Percentiles rank a stretch among this genome's conserved stretches.
These are phyloP conservation scores for Hypomyces rosellus DNA, from an alignment of 2,329 filamentous ascomycete species.

Conservation along the genomic window DNA sequence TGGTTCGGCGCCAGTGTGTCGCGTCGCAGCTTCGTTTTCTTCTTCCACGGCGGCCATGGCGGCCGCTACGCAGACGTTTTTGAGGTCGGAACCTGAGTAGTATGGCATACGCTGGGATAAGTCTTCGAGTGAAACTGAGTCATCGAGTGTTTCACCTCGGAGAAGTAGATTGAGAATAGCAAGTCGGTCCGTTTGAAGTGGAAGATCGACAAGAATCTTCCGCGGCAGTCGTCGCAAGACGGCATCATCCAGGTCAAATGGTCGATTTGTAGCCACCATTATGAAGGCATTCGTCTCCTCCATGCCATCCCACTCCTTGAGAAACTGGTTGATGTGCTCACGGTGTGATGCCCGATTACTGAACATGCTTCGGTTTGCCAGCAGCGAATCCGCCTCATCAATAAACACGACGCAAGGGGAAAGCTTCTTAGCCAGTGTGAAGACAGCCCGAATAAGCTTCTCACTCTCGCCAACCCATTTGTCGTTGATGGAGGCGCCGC, in stretches of 20 bases:
- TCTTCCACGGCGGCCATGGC: constrained; percentile 75
- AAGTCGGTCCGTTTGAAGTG: constrained; percentile 57
- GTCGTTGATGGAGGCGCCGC: constrained; percentile 85
- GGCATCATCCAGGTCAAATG: constrained; percentile 88
- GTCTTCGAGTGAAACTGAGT: constrained; percentile 52
- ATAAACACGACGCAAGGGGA: constrained; percentile 93
- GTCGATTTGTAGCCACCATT: constrained; percentile 95
- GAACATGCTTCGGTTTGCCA: constrained; percentile 66
- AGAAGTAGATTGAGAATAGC: constrained; percentile 68
- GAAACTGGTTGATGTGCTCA: constrained; percentile 92
- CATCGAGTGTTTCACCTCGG: constrained; percentile 57
- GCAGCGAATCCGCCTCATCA: constrained; percentile 90
- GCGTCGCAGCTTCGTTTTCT: constrained; percentile 45
- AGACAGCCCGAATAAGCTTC: constrained; percentile 91
- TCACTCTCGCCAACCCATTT: constrained; percentile 96
- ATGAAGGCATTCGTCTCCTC: constrained; percentile 79
- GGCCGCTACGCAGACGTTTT: constrained; percentile 74
- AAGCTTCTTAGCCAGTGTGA: constrained; percentile 83
- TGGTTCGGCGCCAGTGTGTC: constrained; percentile 33
- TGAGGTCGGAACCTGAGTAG: constrained; percentile 78
- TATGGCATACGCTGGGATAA: constrained; percentile 64
- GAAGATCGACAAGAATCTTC: constrained; percentile 67
- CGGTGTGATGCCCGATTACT: constrained; percentile 66
- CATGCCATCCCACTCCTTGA: constrained; percentile 95
- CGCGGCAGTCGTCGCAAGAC: constrained; percentile 71